A percentile compares a stretch with the other conserved stretches of the same genome.
Conservation (phyloP, 2,329 filamentous ascomycete genomes). For the Colletotrichum orbiculare region DNA sequence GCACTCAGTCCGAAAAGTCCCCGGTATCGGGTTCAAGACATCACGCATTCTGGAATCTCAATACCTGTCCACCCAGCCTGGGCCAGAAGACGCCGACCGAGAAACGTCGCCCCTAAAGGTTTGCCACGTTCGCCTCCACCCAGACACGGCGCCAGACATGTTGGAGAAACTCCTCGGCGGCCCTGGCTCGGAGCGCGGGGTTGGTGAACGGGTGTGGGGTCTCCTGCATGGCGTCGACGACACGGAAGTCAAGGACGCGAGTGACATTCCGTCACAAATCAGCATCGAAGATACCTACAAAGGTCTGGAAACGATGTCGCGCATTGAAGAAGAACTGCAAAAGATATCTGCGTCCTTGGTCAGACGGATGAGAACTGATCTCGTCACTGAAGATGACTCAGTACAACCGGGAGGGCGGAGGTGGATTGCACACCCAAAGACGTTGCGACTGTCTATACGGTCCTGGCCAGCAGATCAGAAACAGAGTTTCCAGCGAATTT, state of each 20-base stretch:
- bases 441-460: conserved; percentile 82
- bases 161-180: conserved; percentile 78
- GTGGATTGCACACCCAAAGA: conserved; percentile 87
- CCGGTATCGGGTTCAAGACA: conserved; percentile 87
- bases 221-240: conserved; percentile 85
- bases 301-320: conserved; percentile 71
- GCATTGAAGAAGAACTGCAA: conserved; percentile 75
- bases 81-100: conserved; percentile 25
- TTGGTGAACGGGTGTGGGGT: conserved; percentile 79
- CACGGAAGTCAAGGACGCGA: conserved; percentile 76
- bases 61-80: conserved; percentile 34
- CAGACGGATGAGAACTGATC: conserved; percentile 81
- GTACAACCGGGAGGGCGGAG: conserved; percentile 46
- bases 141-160: conserved; percentile 69
- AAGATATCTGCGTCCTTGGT: conserved; percentile 77
- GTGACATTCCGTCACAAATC: conserved; percentile 83
- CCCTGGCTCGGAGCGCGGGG: conserved; percentile 75
- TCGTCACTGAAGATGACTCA: conserved; percentile 65
- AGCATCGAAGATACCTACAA: conserved; percentile 95
- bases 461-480: conserved; percentile 62
- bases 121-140: conserved; percentile 70
- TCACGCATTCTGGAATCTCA: conserved; percentile 57
- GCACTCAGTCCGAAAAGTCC: conserved; percentile 82
- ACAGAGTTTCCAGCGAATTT: conserved; percentile 75
- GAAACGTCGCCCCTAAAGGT: conserved; percentile 65